phyloP scores from a whole-genome alignment of 768 basidiomycete genomes.

The Boletus sp. region DNA sequence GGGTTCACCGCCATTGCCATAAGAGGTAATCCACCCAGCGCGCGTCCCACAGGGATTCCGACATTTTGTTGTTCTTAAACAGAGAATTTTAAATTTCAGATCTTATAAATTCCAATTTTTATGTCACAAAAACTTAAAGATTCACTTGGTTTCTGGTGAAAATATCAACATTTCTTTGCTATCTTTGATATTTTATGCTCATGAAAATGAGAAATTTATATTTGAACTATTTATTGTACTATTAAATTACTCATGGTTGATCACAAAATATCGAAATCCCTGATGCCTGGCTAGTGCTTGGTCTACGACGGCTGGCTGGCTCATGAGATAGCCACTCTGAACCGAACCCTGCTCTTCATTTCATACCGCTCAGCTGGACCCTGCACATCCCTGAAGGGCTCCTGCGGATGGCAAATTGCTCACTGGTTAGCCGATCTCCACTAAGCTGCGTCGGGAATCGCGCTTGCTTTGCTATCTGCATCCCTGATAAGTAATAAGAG shows the following conservation, averaged over 20 bases:
- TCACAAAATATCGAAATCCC: no score
- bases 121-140: no score
- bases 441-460: conserved; percentile 4
- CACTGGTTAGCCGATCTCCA: conserved; percentile 2
- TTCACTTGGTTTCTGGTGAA: no score
- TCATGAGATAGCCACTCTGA: not conserved
- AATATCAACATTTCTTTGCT: no score
- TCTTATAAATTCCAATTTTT: no score
- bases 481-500: not conserved
- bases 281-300: no score
- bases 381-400: not conserved
- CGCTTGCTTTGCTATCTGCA: not conserved
- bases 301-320: not conserved
- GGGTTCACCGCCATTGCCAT: not conserved
- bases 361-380: conserved; percentile 10
- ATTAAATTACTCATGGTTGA: no score
- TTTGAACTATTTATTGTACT: no score
- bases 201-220: no score
- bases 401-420: not conserved
- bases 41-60: not conserved
- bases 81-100: no score
- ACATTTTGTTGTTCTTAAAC: no score
- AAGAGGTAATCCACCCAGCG: not conserved
- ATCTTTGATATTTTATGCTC: no score
- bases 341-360: conserved; percentile 2